These are phyloP conservation scores for Pleurotus salmoneostramineus DNA, from an alignment of 768 basidiomycete genomes.

Conservation along the genomic window DNA sequence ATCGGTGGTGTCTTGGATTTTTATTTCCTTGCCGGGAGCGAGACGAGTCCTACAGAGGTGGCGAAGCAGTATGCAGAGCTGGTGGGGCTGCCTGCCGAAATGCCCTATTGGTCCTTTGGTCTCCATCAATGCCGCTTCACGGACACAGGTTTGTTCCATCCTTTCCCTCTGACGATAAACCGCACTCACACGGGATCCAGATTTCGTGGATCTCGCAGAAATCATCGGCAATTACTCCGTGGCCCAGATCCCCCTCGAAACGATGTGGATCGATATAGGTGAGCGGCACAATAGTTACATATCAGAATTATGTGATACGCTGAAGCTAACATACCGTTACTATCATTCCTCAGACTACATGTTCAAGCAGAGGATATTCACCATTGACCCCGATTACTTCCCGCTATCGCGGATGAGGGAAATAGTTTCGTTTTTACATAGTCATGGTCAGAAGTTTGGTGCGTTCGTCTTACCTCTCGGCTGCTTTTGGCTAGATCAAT, in stretches of 20 bases:
- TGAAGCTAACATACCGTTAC: background rate
- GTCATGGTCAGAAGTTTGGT: slow-evolving; percentile 57
- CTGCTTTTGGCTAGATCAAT: background rate
- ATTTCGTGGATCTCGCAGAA: slow-evolving; percentile 56
- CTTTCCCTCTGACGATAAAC: background rate
- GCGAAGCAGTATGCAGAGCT: slow-evolving; percentile 68
- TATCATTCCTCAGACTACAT: slow-evolving; percentile 51
- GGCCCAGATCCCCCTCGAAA: slow-evolving; percentile 65
- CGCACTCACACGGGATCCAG: slow-evolving; percentile 22
- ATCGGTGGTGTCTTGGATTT: slow-evolving; percentile 79
- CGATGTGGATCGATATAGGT: slow-evolving; percentile 81
- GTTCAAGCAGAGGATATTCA: slow-evolving; percentile 64
- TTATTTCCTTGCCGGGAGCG: slow-evolving; percentile 72
- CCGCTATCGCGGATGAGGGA: slow-evolving; percentile 60
- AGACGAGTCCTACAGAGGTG: slow-evolving; percentile 50
- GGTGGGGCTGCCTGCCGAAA: slow-evolving; percentile 63
- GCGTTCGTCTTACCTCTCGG: slow-evolving; percentile 11
- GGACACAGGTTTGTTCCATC: slow-evolving; percentile 42
- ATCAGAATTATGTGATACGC: background rate
- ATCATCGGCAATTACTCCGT: slow-evolving; percentile 61
- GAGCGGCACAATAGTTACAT: background rate
- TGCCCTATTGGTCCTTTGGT: slow-evolving; percentile 74
- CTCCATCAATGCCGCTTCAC: slow-evolving; percentile 73
- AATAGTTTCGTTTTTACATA: slow-evolving; percentile 58
- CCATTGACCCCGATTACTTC: slow-evolving; percentile 65